Conservation (phyloP, 2,329 filamentous ascomycete species). For the Lachnellula occidentalis region DNA sequence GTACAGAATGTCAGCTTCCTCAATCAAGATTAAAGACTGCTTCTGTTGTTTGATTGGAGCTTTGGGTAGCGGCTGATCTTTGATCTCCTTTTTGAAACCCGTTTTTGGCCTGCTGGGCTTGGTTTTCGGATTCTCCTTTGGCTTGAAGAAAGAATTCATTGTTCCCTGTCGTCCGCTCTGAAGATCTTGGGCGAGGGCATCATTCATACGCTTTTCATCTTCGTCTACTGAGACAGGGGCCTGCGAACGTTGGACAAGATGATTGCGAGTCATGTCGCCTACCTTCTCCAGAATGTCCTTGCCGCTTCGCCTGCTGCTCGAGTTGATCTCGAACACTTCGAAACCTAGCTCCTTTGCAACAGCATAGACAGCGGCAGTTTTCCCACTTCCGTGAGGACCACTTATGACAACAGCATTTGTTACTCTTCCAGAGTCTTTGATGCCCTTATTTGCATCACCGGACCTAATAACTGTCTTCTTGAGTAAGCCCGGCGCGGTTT, state of each 20-base stretch:
- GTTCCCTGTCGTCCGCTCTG: slow-evolving; percentile 69
- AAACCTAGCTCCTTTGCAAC: slow-evolving; percentile 88
- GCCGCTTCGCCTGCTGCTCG: slow-evolving; percentile 75
- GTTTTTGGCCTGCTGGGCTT: slow-evolving; percentile 25
- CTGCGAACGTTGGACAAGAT: slow-evolving; percentile 64
- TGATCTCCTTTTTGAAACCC: slow-evolving; percentile 21
- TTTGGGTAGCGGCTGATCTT: slow-evolving; percentile 8
- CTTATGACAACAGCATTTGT: slow-evolving; percentile 82
- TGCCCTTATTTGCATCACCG: slow-evolving; percentile 33
- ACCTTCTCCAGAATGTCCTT: slow-evolving; percentile 88
- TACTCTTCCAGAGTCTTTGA: slow-evolving; percentile 44
- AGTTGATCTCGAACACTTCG: slow-evolving; percentile 91
- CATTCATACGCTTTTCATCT: slow-evolving; percentile 31
- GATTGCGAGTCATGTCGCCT: slow-evolving; percentile 95
- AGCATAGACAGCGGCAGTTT: slow-evolving; percentile 88
- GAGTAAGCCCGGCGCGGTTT: slow-evolving; percentile 32
- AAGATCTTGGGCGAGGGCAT: slow-evolving; percentile 51
- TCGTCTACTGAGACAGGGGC: slow-evolving; percentile 30
- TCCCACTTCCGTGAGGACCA: slow-evolving; percentile 84
- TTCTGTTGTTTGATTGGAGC: slow-evolving; percentile 53
- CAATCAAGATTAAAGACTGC: slow-evolving; percentile 88
- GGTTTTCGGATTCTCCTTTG: slow-evolving; percentile 35
- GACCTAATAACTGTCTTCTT: slow-evolving; percentile 52
- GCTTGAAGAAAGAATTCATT: slow-evolving; percentile 76
- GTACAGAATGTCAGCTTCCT: slow-evolving; percentile 90